phyloP scores from a whole-genome alignment of 1,284 basidiomycete species.

The Sparassis latifolia region DNA sequence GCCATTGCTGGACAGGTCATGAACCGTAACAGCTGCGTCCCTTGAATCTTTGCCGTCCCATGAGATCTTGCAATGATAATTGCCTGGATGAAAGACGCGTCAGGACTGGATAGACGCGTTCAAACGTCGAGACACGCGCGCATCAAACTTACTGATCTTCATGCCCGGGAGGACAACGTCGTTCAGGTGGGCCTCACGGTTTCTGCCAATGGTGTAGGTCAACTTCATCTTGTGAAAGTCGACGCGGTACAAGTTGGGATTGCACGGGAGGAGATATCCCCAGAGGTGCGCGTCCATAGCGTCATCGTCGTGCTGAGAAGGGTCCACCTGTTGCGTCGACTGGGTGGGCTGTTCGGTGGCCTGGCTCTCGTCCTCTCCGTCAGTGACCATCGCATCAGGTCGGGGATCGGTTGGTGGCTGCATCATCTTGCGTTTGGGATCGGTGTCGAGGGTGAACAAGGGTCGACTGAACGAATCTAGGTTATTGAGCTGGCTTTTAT shows the following conservation, averaged over 20 bases:
- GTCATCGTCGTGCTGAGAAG: slow-evolving; percentile 19
- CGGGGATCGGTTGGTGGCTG: slow-evolving; percentile 5
- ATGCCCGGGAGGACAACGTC: slow-evolving; percentile 53
- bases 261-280: slow-evolving; percentile 64
- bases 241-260: slow-evolving; percentile 39
- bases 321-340: slow-evolving; percentile 16
- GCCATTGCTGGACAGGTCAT: slow-evolving; percentile 73
- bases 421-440: not conserved
- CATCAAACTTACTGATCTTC: slow-evolving; percentile 63
- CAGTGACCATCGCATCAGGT: slow-evolving; percentile 6
- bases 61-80: slow-evolving; percentile 53
- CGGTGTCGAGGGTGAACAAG: too few relatives aligned
- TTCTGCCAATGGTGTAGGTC: slow-evolving; percentile 49
- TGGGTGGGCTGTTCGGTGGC: slow-evolving; percentile 36
- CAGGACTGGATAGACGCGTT: slow-evolving; percentile 9
- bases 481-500: too few relatives aligned
- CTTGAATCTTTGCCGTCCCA: slow-evolving; percentile 58
- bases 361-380: slow-evolving; percentile 38
- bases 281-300: slow-evolving; percentile 47
- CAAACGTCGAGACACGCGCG: slow-evolving; percentile 14
- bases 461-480: too few relatives aligned
- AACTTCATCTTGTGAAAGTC: slow-evolving; percentile 51
- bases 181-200: slow-evolving; percentile 31
- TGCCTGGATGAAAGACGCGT: slow-evolving; percentile 39
- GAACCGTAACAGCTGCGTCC: slow-evolving; percentile 54